Percentiles rank a stretch among this genome's conserved stretches.
These are phyloP conservation scores for Malus hybrid DNA, from an alignment of 331 rosid genomes.

Conservation along the genomic window DNA sequence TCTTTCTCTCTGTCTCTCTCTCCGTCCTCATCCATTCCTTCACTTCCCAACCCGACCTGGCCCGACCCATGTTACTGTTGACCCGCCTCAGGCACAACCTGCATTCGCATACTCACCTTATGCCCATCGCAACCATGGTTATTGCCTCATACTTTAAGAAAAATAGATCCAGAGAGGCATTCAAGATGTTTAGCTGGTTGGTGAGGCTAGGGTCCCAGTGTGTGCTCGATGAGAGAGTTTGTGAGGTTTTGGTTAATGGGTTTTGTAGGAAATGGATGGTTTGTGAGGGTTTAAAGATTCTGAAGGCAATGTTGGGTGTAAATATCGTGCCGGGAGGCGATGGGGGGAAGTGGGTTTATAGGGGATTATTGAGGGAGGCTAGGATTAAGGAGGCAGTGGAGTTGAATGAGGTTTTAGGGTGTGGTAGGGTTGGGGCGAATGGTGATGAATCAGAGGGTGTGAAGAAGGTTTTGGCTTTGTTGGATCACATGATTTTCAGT, in stretches of 20 bases:
- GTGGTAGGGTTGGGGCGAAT: neutral
- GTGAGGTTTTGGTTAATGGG: constrained; percentile 33
- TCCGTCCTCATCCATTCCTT: constrained; percentile 37
- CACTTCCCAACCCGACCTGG: constrained; percentile 40
- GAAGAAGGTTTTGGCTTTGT: constrained; percentile 24
- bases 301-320: constrained; percentile 32
- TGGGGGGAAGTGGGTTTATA: constrained; percentile 24
- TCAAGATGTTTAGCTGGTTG: constrained; percentile 47
- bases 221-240: constrained; percentile 26
- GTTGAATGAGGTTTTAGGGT: constrained; percentile 29
- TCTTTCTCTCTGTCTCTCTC: constrained; percentile 15
- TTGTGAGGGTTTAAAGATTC: constrained; percentile 44
- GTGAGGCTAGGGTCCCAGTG: constrained; percentile 45
- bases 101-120: constrained; percentile 20
- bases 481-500: constrained; percentile 27
- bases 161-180: constrained; percentile 32
- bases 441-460: constrained; percentile 1
- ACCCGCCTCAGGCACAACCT: constrained; percentile 45
- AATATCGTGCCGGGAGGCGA: constrained; percentile 9
- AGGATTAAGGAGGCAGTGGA: constrained; percentile 45
- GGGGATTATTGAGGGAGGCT: constrained; percentile 49
- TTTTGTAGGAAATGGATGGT: constrained; percentile 34
- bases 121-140: constrained; percentile 31
- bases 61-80: constrained; percentile 54
- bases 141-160: constrained; percentile 30